Percentiles rank a stretch among this genome's conserved stretches.
Evolutionary conservation across 306 rosid species (phyloP).

Genomic region (Quercus agrifolia): DNA sequence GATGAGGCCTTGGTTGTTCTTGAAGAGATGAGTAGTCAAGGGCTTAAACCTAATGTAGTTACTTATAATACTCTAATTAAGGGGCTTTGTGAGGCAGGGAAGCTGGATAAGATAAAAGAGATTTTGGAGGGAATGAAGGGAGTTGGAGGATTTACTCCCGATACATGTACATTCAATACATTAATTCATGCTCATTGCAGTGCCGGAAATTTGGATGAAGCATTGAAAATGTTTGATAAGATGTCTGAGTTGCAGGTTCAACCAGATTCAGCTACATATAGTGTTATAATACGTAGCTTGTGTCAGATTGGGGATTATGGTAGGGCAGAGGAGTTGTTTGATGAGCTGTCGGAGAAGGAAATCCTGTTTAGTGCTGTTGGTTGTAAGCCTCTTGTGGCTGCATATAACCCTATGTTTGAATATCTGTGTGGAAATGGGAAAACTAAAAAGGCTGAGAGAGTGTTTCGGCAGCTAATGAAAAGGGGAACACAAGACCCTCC

Average conservation of each 20-base stretch:
- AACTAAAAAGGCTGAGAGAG: conserved; percentile 65
- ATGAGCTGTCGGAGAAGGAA: conserved; percentile 54
- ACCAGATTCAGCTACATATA: conserved; percentile 77
- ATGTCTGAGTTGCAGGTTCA: conserved; percentile 51
- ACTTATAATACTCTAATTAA: conserved; percentile 71
- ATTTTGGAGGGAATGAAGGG: conserved; percentile 43
- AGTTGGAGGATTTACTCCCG: conserved; percentile 44
- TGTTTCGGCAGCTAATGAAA: conserved; percentile 77
- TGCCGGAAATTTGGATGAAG: conserved; percentile 63
- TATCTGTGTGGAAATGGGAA: conserved; percentile 67
- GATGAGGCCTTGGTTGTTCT: conserved; percentile 62
- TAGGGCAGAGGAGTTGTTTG: conserved; percentile 65
- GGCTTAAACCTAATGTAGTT: conserved; percentile 54
- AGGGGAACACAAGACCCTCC: conserved; percentile 83
- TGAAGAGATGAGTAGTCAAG: conserved; percentile 64
- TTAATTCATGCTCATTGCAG: conserved; percentile 59
- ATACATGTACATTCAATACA: conserved; percentile 77
- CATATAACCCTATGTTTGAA: conserved; percentile 64
- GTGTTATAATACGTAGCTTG: conserved; percentile 59
- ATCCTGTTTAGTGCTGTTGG: conserved; percentile 48
- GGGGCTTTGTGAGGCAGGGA: conserved; percentile 67
- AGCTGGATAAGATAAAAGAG: conserved; percentile 53
- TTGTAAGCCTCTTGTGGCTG: conserved; percentile 75
- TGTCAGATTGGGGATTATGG: conserved; percentile 53
- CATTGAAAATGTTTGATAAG: conserved; percentile 53